Percentiles rank a stretch among this genome's conserved stretches.
phyloP scores from a whole-genome alignment of 345 rosid genomes.

The Pistacia vera region DNA sequence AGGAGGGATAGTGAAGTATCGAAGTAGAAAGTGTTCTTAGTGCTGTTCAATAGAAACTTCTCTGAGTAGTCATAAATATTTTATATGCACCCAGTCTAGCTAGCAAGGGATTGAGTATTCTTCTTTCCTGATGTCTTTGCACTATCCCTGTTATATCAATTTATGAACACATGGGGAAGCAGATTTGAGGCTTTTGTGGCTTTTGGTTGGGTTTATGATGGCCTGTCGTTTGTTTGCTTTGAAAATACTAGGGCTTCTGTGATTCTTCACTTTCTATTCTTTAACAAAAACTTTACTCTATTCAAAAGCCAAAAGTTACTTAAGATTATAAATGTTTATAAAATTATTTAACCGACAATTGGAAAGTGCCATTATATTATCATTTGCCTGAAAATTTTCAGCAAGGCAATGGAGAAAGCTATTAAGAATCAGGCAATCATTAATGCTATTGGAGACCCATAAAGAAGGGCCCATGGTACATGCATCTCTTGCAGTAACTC shows the following conservation, averaged over 20 bases:
- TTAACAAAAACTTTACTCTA: background rate
- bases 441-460: conserved; percentile 90
- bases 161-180: background rate
- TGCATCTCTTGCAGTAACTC: conserved; percentile 95
- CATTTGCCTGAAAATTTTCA: conserved; percentile 38
- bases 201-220: background rate
- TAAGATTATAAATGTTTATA: background rate
- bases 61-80: background rate
- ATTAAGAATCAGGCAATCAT: conserved; percentile 59
- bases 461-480: conserved; percentile 95
- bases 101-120: background rate
- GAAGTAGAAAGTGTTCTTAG: background rate
- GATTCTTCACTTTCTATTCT: background rate
- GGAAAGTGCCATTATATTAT: background rate
- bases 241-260: background rate
- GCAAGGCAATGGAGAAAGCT: conserved; percentile 93
- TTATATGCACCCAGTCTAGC: background rate
- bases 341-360: background rate
- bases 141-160: background rate
- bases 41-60: background rate
- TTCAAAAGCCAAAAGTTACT: background rate
- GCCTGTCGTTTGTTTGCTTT: background rate
- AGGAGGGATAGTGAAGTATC: too few species aligned
- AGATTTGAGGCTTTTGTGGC: background rate
- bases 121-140: background rate